These are phyloP conservation scores for Nymphaea thermarum DNA, from an alignment of 164 flowering plant genomes.

Conservation along the genomic window DNA sequence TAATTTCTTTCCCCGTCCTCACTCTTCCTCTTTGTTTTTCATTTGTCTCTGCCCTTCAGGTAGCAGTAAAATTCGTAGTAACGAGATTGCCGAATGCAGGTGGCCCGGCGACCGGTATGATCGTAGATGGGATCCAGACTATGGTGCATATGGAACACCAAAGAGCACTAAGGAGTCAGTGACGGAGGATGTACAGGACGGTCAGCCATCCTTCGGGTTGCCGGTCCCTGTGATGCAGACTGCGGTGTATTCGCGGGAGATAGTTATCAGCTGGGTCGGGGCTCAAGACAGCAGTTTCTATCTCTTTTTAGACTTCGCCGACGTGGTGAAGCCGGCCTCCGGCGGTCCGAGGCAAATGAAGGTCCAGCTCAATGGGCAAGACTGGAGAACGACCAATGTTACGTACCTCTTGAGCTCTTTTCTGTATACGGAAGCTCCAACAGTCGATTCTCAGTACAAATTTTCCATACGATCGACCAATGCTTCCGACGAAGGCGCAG, in stretches of 20 bases:
- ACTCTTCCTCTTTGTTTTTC: too few relatives aligned
- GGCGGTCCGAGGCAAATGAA: constrained; percentile 1
- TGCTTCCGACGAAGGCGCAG: constrained; percentile 5
- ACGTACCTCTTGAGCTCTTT: background rate
- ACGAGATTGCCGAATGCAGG: background rate
- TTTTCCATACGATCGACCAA: background rate
- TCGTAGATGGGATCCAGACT: constrained; percentile 4
- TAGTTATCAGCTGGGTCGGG: background rate
- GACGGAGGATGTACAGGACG: too few relatives aligned
- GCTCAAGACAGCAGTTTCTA: constrained; percentile 6
- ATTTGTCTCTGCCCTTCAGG: too few relatives aligned
- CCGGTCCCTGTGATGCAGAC: constrained; percentile 23
- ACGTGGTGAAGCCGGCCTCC: constrained; percentile 9
- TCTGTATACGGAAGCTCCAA: background rate
- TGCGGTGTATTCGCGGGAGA: constrained; percentile 6
- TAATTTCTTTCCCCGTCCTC: too few relatives aligned
- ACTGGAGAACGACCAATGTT: background rate
- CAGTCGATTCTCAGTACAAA: background rate
- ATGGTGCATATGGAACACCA: background rate
- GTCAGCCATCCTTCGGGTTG: background rate
- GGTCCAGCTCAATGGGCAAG: background rate
- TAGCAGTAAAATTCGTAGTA: too few relatives aligned
- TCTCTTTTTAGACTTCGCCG: constrained; percentile 28
- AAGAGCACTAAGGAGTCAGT: background rate
- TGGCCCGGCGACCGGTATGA: constrained; percentile 3